phyloP scores from a whole-genome alignment of 768 basidiomycete species.

The Leccinum variicolor region DNA sequence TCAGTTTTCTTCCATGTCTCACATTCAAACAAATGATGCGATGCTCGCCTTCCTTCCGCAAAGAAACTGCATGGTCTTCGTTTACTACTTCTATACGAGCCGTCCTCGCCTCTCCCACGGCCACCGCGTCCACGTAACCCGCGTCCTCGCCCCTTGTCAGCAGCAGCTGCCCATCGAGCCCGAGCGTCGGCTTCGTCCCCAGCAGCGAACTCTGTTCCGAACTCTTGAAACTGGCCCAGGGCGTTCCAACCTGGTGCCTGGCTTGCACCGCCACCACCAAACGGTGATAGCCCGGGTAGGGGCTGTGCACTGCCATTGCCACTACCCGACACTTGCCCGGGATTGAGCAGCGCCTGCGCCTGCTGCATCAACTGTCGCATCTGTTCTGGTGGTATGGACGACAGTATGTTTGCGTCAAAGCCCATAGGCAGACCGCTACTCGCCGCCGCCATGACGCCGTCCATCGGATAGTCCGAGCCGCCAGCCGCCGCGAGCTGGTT shows the following conservation, averaged over 20 bases:
- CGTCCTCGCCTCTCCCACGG: slow-evolving; percentile 51
- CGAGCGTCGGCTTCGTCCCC: slow-evolving; percentile 43
- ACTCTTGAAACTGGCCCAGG: slow-evolving; percentile 40
- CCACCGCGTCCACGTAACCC: slow-evolving; percentile 59
- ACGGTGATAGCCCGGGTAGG: slow-evolving; percentile 18
- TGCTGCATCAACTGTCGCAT: slow-evolving; percentile 59
- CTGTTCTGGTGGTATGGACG: slow-evolving; percentile 53
- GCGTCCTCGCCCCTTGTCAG: slow-evolving; percentile 49
- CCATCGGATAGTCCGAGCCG: slow-evolving; percentile 39
- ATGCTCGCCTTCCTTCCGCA: slow-evolving; percentile 90
- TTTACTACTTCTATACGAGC: slow-evolving; percentile 75
- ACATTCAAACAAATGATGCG: slow-evolving; percentile 33
- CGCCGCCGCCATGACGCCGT: slow-evolving; percentile 26
- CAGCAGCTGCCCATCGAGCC: slow-evolving; percentile 40
- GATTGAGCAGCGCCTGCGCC: slow-evolving; percentile 32
- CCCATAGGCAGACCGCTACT: slow-evolving; percentile 32
- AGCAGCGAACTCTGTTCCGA: slow-evolving; percentile 46
- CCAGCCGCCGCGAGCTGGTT: slow-evolving; percentile 56
- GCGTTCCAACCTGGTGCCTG: slow-evolving; percentile 37
- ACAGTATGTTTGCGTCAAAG: slow-evolving; percentile 41
- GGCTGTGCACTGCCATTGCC: slow-evolving; percentile 30
- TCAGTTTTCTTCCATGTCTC: slow-evolving; percentile 33
- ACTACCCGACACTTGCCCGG: slow-evolving; percentile 27
- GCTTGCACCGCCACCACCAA: slow-evolving; percentile 34
- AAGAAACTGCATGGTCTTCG: slow-evolving; percentile 89